Evolutionary conservation across 768 basidiomycete genomes (phyloP).

Genomic region (Trichaptum fuscoviolaceum): DNA sequence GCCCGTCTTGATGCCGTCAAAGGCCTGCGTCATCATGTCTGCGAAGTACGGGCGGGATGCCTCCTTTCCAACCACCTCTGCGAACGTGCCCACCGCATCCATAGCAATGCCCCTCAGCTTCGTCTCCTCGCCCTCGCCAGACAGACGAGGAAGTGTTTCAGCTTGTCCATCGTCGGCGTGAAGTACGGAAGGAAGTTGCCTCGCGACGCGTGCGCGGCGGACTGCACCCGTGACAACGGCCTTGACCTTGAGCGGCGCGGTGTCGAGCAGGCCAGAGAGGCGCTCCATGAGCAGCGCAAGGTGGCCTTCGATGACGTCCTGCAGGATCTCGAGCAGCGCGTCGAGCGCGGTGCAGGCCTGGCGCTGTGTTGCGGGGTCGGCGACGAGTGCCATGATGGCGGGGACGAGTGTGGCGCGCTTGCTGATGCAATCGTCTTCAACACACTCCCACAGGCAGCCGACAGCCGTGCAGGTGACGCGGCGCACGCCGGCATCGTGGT

Average conservation of each 20-base stretch:
- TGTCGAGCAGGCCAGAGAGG: constrained; percentile 80
- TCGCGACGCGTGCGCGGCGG: constrained; percentile 94
- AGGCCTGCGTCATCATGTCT: constrained; percentile 94
- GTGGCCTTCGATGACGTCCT: constrained; percentile 87
- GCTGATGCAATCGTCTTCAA: constrained; percentile 85
- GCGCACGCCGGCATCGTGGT: constrained; percentile 78
- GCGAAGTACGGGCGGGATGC: constrained; percentile 92
- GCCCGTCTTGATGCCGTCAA: constrained; percentile 83
- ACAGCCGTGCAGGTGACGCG: constrained; percentile 96
- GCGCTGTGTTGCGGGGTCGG: constrained; percentile 81
- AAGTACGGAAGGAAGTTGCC: constrained; percentile 92
- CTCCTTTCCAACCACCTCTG: constrained; percentile 93
- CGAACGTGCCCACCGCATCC: constrained; percentile 98
- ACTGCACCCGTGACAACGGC: constrained; percentile 92
- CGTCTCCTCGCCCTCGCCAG: constrained; percentile 84
- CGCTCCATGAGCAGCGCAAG: constrained; percentile 93
- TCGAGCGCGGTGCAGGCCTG: constrained; percentile 97
- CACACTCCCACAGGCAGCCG: constrained; percentile 95
- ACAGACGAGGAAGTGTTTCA: constrained; percentile 87
- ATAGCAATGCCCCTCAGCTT: constrained; percentile 96
- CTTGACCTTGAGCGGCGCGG: constrained; percentile 82
- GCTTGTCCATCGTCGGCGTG: constrained; percentile 80
- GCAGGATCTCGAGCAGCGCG: constrained; percentile 90
- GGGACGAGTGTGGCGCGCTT: constrained; percentile 84
- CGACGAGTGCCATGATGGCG: constrained; percentile 87